phyloP scores from a whole-genome alignment of 108 stramenopile genomes.

The Cyclotella baltica region DNA sequence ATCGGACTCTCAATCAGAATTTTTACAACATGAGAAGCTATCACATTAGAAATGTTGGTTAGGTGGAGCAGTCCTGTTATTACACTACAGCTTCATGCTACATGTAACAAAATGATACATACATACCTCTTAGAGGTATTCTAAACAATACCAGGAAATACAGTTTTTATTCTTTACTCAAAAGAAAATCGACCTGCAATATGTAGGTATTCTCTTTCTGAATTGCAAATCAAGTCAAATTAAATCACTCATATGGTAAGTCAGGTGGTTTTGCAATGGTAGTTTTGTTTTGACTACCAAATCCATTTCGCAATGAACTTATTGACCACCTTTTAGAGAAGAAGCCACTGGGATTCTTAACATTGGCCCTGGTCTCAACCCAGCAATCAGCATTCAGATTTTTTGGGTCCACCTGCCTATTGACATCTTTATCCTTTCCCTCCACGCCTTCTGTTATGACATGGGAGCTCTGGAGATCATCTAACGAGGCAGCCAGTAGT shows the following conservation, averaged over 20 bases:
- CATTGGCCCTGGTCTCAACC: slow-evolving; percentile 84
- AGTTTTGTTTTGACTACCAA: slow-evolving; percentile 7
- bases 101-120: too few species aligned
- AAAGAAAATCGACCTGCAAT: too few species aligned
- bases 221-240: background rate
- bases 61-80: too few species aligned
- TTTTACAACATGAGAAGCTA: too few species aligned
- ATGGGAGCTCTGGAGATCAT: slow-evolving; percentile 77
- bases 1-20: too few species aligned
- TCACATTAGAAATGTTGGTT: too few species aligned
- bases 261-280: slow-evolving; percentile 68
- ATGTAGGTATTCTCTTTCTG: background rate
- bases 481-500: slow-evolving; percentile 73
- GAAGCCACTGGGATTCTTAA: slow-evolving; percentile 72
- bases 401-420: slow-evolving; percentile 34
- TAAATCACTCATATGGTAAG: slow-evolving; percentile 70
- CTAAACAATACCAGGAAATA: too few species aligned
- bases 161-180: too few species aligned
- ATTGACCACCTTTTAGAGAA: slow-evolving; percentile 35
- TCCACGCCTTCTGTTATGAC: slow-evolving; percentile 57
- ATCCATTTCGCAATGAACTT: background rate
- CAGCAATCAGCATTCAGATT: slow-evolving; percentile 75
- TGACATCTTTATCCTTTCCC: slow-evolving; percentile 18
- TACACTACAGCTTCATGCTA: too few species aligned
- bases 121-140: too few species aligned